Evolutionary conservation across 805 yeast genomes (phyloP).

Genomic region (Kodamaea neixiangensis): DNA sequence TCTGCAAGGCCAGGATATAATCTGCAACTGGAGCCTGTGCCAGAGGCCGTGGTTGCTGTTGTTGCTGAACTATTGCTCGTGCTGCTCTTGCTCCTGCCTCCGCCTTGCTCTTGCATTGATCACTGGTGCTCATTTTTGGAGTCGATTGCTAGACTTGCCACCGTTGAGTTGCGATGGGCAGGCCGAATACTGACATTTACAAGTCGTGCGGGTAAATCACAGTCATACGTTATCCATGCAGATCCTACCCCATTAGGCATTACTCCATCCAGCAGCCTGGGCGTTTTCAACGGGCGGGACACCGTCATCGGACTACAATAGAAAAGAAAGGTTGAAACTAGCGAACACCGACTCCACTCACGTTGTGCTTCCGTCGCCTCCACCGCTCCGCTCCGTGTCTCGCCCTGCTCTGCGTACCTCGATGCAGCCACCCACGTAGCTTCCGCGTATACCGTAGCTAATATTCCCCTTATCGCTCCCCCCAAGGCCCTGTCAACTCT

Average conservation of each 20-base stretch:
- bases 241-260: neutral
- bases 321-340: neutral
- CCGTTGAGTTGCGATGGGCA: neutral
- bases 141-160: neutral
- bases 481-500: too few species aligned
- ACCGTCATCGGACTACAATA: neutral
- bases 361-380: too few species aligned
- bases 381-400: too few species aligned
- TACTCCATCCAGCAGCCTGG: neutral
- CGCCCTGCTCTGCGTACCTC: too few species aligned
- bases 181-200: conserved; percentile 2
- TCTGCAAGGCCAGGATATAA: too few species aligned
- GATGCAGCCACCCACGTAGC: too few species aligned
- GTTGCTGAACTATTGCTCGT: neutral
- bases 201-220: conserved; percentile 2
- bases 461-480: too few species aligned
- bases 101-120: neutral
- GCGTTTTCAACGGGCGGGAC: too few species aligned
- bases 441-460: too few species aligned
- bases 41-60: too few species aligned
- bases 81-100: neutral
- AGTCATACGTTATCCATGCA: neutral
- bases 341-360: too few species aligned
- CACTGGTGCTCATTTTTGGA: neutral
- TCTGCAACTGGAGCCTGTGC: too few species aligned